phyloP scores from a whole-genome alignment of 371 early-diverging fungal species.

The Smittium culicis region DNA sequence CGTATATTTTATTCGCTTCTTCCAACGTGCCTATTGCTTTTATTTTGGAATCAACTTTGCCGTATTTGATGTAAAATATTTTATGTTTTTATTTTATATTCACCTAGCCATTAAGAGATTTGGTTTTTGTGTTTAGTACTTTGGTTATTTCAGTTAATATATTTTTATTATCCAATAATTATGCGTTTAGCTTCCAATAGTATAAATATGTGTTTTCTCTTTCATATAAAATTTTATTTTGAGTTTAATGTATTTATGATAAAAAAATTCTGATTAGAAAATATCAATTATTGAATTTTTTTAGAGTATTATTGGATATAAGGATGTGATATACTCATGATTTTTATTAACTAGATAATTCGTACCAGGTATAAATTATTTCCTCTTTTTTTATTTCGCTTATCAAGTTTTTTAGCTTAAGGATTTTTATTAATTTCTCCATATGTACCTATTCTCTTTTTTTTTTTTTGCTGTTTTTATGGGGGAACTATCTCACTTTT shows the following conservation, averaged over 20 bases:
- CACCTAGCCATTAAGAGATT: neutral
- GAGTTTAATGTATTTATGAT: conserved; percentile 1
- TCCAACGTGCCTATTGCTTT: neutral
- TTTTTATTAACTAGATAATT: neutral
- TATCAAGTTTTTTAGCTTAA: neutral
- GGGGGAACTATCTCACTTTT: neutral
- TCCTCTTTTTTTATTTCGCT: neutral
- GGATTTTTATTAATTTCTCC: neutral
- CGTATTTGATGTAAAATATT: neutral
- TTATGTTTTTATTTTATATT: neutral
- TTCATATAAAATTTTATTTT: neutral
- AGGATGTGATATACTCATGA: conserved; percentile 6
- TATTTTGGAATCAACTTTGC: neutral
- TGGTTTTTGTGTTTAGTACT: neutral
- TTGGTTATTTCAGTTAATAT: neutral
- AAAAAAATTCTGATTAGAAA: neutral
- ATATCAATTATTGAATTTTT: neutral
- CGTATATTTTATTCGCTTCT: neutral
- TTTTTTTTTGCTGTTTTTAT: neutral
- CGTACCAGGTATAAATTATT: neutral
- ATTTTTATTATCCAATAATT: neutral
- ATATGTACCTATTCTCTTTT: neutral
- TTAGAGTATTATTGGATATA: conserved; percentile 5
- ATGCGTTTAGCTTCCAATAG: neutral
- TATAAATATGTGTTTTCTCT: neutral